Evolutionary conservation across 805 yeast genomes (phyloP).

Genomic region (Suhomyces kilbournensis): DNA sequence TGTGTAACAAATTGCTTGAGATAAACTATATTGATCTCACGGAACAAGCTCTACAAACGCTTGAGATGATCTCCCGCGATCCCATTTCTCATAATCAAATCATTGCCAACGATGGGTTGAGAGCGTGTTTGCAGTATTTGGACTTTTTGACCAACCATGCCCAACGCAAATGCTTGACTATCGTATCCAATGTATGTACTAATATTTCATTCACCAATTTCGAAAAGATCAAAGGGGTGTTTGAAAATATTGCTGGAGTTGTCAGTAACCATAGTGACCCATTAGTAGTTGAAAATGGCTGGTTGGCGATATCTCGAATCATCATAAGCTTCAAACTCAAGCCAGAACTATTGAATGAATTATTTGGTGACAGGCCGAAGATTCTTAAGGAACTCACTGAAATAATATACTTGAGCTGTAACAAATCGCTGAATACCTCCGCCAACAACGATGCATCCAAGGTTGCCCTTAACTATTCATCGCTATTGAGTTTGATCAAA

Average conservation of each 20-base stretch:
- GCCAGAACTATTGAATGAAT: conserved; percentile 44
- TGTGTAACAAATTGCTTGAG: conserved; percentile 65
- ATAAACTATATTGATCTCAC: conserved; percentile 86
- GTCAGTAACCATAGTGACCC: conserved; percentile 55
- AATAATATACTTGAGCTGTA: conserved; percentile 24
- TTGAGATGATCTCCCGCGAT: conserved; percentile 62
- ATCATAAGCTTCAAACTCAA: conserved; percentile 47
- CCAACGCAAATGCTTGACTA: conserved; percentile 74
- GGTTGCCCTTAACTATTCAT: conserved; percentile 29
- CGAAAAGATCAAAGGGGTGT: conserved; percentile 49
- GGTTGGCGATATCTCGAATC: conserved; percentile 61
- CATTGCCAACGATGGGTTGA: conserved; percentile 58
- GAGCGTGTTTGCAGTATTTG: conserved; percentile 64
- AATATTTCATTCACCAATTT: conserved; percentile 45
- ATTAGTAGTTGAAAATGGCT: conserved; percentile 58
- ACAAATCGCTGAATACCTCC: conserved; percentile 18
- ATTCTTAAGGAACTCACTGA: conserved; percentile 23
- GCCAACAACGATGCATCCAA: conserved; percentile 14
- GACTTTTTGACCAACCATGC: conserved; percentile 90
- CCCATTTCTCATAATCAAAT: conserved; percentile 49
- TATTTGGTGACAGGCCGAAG: conserved; percentile 23
- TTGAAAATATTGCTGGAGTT: conserved; percentile 58
- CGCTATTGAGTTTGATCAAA: conserved; percentile 40
- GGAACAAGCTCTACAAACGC: conserved; percentile 80
- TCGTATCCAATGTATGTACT: conserved; percentile 68